Conservation (phyloP, 208 protist species). For the Trypanosoma lewisi region DNA sequence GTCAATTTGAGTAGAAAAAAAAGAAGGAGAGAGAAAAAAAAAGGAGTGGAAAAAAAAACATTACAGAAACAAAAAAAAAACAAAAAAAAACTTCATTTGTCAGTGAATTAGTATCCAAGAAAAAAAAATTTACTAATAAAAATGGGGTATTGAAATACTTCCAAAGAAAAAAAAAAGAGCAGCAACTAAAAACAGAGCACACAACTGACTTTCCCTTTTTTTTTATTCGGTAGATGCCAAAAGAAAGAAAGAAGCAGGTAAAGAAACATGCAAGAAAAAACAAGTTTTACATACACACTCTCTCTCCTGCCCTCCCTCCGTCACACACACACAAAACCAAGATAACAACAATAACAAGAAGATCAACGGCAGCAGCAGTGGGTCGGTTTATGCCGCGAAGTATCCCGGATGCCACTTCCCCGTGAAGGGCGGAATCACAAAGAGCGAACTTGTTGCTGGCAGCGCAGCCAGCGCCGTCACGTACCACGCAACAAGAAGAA, state of each 20-base stretch:
- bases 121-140: constrained; percentile 8
- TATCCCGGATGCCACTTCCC: constrained; percentile 17
- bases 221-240: too few species aligned
- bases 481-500: constrained; percentile 29
- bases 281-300: too few species aligned
- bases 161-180: too few species aligned
- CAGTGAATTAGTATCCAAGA: not conserved
- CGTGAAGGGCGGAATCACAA: constrained; percentile 33
- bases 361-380: too few species aligned
- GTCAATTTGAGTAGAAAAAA: not conserved
- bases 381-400: not conserved
- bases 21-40: constrained; percentile 8
- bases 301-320: not conserved
- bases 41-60: constrained; percentile 10
- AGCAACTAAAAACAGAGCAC: too few species aligned
- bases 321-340: too few species aligned
- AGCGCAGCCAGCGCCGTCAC: constrained; percentile 23
- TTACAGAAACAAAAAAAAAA: constrained; percentile 8
- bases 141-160: too few species aligned
- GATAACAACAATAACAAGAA: too few species aligned
- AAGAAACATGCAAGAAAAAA: too few species aligned
- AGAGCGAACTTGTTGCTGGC: constrained; percentile 27
- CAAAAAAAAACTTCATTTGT: not conserved
- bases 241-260: too few species aligned
- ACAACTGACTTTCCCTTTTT: too few species aligned